Evolutionary conservation across 257 asterid genomes (phyloP), one percentile per base, ranked within the genome.

Genomic region (Salvia splendens): DNA sequence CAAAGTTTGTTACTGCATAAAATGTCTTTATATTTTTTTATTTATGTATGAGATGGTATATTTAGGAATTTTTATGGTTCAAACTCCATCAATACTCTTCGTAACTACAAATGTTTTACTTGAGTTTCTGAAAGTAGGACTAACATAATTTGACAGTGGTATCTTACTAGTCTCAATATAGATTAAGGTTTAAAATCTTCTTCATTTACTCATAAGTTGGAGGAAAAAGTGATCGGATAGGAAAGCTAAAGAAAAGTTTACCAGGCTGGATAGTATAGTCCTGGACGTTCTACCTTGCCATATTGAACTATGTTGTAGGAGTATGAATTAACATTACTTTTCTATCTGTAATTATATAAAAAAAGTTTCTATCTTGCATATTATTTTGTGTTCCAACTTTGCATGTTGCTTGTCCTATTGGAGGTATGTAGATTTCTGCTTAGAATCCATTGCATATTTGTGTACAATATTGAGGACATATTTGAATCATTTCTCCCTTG

Each of bases 321-420:
- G 45, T 70, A 6, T 32, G 15, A 59, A 54, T 24, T 38, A 58
- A 70, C 28, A 4, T 49, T n/a, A 16, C 12, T 45, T 33, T 45
- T 64, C 47, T 8, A n/a, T 70, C 10, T 32, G 36, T 14, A 64
- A 54, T 16, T 5, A 3, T 45, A 11, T 71, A 35, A 14, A 20
- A 24, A 56, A 35, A 16, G 15, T 3, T 38, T 52, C 3, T 16
- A n/a, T 17, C 50, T 12, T 64, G 12, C 14, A 41, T 61, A 28
- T 48, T 70, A 48, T 58, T 62, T 24, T 41, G 57, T 60, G 12
- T 20, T 15, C 59, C 65, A 1, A 10, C 28, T 80, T 51, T 78
- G 73, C 89, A 87, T 92, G 89, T 76, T 75, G 71, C 76, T 49
- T 75, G 42, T 54, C 81, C 76, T 70, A 71, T 71, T 83, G 80